Percentiles rank a stretch among this genome's conserved stretches.
These are phyloP conservation scores for Nematocida minor DNA, from an alignment of 371 early-diverging fungal genomes.

Conservation along the genomic window DNA sequence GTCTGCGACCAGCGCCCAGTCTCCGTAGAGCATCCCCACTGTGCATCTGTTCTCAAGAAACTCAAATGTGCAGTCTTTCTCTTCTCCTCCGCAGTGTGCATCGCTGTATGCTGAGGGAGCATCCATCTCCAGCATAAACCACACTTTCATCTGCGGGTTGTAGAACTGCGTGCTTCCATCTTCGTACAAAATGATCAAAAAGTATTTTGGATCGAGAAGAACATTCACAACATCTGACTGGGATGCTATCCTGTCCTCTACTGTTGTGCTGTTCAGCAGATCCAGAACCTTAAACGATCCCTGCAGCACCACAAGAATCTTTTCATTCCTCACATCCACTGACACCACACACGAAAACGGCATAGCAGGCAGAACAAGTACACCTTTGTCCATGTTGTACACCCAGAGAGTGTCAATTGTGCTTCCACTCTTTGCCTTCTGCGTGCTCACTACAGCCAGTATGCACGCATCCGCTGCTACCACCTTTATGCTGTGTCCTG, in stretches of 20 bases:
- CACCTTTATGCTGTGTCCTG: slow-evolving; percentile 44
- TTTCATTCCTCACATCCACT: slow-evolving; percentile 47
- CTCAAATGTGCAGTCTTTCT: slow-evolving; percentile 20
- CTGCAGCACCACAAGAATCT: slow-evolving; percentile 41
- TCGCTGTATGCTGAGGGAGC: slow-evolving; percentile 28
- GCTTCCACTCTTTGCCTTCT: neutral
- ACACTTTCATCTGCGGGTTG: slow-evolving; percentile 4
- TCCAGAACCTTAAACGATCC: slow-evolving; percentile 52
- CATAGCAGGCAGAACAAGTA: slow-evolving; percentile 56
- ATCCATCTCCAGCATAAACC: slow-evolving; percentile 13
- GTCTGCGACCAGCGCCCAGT: neutral
- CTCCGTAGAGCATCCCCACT: neutral
- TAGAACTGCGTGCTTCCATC: slow-evolving; percentile 20
- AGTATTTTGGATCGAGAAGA: slow-evolving; percentile 52
- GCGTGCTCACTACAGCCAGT: slow-evolving; percentile 19
- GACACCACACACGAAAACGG: slow-evolving; percentile 31
- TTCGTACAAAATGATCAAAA: slow-evolving; percentile 53
- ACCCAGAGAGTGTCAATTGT: slow-evolving; percentile 41
- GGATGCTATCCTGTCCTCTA: slow-evolving; percentile 3
- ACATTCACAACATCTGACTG: slow-evolving; percentile 25
- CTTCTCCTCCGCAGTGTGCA: neutral
- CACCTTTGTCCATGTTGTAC: slow-evolving; percentile 55
- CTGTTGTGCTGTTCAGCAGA: slow-evolving; percentile 7
- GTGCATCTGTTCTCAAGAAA: slow-evolving; percentile 27
- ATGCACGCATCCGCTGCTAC: slow-evolving; percentile 38